These are phyloP conservation scores for Fraxinus americana DNA, from an alignment of 257 asterid genomes.

Conservation along the genomic window DNA sequence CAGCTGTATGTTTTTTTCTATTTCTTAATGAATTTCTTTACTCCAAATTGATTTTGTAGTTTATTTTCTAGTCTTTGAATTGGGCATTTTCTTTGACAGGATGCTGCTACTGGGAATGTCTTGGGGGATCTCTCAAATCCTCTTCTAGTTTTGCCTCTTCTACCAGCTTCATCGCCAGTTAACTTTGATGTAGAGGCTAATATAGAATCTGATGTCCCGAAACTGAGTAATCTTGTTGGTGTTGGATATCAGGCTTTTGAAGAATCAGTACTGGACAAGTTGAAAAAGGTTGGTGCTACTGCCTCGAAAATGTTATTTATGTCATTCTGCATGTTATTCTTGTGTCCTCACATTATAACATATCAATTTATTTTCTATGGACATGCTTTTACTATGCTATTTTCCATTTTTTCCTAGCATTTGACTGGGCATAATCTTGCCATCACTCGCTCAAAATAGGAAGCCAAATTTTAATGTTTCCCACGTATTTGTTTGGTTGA, in stretches of 20 bases:
- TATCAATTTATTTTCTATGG: not conserved
- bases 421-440: not conserved
- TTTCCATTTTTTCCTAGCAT: not conserved
- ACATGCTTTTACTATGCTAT: not conserved
- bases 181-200: constrained; percentile 36
- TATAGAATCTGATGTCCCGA: constrained; percentile 45
- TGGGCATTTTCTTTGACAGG: constrained; percentile 35
- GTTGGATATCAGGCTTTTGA: constrained; percentile 70
- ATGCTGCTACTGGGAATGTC: constrained; percentile 58
- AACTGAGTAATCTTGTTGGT: constrained; percentile 58
- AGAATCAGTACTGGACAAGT: constrained; percentile 72
- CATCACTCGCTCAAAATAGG: not conserved
- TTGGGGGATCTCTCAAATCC: constrained; percentile 83
- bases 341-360: not conserved
- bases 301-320: not conserved
- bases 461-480: not conserved
- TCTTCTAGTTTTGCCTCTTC: constrained; percentile 70
- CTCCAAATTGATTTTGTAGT: not conserved
- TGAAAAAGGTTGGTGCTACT: constrained; percentile 58
- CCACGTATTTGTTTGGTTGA: not conserved
- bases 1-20: constrained; percentile 49
- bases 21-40: not conserved
- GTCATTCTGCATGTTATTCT: not conserved
- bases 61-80: constrained; percentile 19
- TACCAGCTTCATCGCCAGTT: constrained; percentile 49